Conservation (phyloP, 169 alveolate species). For the Plasmodium vivax region DNA sequence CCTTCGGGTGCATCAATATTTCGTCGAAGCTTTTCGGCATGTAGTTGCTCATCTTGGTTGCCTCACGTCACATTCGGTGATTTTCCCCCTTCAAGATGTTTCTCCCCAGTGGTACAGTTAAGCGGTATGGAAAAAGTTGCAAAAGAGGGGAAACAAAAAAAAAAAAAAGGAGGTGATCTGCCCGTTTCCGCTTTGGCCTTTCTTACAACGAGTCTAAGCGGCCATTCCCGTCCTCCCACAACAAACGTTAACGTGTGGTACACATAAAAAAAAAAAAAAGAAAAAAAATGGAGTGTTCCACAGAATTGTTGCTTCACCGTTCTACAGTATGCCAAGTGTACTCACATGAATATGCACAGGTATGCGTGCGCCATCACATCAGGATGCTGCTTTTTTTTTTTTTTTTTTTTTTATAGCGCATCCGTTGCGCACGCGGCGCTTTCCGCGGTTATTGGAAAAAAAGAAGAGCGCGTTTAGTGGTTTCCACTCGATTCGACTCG, state of each 20-base stretch:
- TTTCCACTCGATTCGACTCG: background rate
- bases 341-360: background rate
- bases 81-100: background rate
- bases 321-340: background rate
- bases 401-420: background rate
- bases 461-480: background rate
- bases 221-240: background rate
- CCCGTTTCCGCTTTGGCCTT: background rate
- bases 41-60: conserved; percentile 45
- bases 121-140: background rate
- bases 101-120: background rate
- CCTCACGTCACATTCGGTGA: background rate
- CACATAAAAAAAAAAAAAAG: background rate
- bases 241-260: background rate
- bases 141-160: background rate
- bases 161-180: background rate
- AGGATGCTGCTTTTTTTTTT: background rate
- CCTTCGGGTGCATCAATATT: conserved; percentile 39
- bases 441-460: background rate
- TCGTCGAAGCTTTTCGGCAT: conserved; percentile 72
- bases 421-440: background rate
- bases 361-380: background rate
- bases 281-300: background rate
- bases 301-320: background rate
- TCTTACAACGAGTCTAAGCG: background rate